Evolutionary conservation across 768 basidiomycete genomes (phyloP), one percentile per base, ranked within the genome.

Genomic region (Suillus variegatus): DNA sequence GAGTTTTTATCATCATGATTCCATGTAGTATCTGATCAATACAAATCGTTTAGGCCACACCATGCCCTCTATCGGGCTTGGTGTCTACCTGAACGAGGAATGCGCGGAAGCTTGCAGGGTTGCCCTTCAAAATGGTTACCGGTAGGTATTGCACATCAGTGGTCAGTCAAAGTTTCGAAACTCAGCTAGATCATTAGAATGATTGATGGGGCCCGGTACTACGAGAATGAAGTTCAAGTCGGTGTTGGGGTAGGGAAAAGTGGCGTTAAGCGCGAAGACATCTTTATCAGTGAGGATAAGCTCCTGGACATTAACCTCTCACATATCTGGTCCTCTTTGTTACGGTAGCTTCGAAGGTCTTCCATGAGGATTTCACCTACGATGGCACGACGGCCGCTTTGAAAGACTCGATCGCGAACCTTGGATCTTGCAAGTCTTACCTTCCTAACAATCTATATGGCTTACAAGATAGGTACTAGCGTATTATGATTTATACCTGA

Each of bases 401-500:
- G 22, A 82, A 89, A 60, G 75, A 79, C 36, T 89, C 88, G 3
- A 80, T 91, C 6, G 72, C 72, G 13, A 80, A 77, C 38, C 81
- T 89, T 65, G 76, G 81, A 18, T 79, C 86, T 44, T 84, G 89
- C 86, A 67, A 43, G 82, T 58, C 14, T 57, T 72, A 46, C 22
- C 28, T 6, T 8, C 10, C 35, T 28, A 57, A 22, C 25, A 14
- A 32, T 44, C 12, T 58, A 43, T 41, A 40, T 28, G 63, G 35
- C 36, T 35, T n/a, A 41, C 16, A 14, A 41, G 40, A 60, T 40
- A n/a, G 64, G 73, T 47, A 56, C 74, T 49, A 86, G 83, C 79
- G 49, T 86, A 87, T 70, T 75, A 86, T 60, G 89, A 92, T 74
- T 80, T 92, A 32, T 91, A 87, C 73, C 81, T 93, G 40, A 89